Evolutionary conservation across 805 yeast genomes (phyloP).

Genomic region (Blastobotrys chiropterorum): DNA sequence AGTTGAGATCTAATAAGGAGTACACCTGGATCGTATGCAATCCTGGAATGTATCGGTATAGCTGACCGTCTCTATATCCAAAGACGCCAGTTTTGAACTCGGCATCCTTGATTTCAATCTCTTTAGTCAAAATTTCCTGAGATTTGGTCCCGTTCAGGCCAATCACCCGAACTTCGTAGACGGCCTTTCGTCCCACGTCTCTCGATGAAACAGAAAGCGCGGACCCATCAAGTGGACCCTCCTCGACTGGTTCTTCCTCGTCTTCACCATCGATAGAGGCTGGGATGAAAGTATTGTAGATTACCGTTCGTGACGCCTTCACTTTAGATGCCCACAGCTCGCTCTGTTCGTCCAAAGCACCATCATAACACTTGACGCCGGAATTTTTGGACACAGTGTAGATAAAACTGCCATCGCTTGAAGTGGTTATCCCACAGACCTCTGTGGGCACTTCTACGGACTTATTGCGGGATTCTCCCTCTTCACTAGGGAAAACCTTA

Average conservation of each 20-base stretch:
- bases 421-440: constrained; percentile 7
- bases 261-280: not conserved
- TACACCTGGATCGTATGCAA: not conserved
- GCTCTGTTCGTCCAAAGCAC: not conserved
- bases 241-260: not conserved
- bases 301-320: constrained; percentile 14
- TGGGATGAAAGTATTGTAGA: constrained; percentile 10
- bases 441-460: constrained; percentile 5
- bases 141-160: constrained; percentile 13
- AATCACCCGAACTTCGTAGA: constrained; percentile 16
- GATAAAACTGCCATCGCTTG: constrained; percentile 3
- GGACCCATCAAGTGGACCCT: constrained; percentile 11
- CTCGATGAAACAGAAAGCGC: constrained; percentile 8
- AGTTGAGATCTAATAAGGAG: not conserved
- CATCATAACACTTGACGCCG: constrained; percentile 7
- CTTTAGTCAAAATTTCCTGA: constrained; percentile 9
- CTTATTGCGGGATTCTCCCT: not conserved
- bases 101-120: constrained; percentile 7
- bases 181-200: constrained; percentile 14
- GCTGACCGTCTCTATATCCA: constrained; percentile 5
- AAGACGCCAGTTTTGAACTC: constrained; percentile 8
- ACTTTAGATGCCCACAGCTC: constrained; percentile 12
- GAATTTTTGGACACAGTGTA: constrained; percentile 13
- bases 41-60: not conserved
- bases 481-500: constrained; percentile 3